A percentile compares a stretch with the other conserved stretches of the same genome.
Conservation (phyloP, 441 rosid genomes). For the Gossypium aridum region DNA sequence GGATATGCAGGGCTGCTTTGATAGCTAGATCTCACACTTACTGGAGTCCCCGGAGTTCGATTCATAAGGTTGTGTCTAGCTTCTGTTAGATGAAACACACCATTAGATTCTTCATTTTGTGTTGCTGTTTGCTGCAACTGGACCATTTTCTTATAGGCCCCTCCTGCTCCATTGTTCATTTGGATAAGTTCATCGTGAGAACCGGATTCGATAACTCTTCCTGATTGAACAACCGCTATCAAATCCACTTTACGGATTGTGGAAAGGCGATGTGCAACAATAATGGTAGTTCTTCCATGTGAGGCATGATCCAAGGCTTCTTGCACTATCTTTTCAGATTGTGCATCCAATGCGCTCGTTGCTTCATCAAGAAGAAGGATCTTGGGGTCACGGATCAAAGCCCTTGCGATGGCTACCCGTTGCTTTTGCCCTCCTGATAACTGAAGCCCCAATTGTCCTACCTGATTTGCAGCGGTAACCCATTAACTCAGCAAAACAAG, state of each 20-base stretch:
- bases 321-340: constrained; percentile 37
- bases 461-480: constrained; percentile 18
- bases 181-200: constrained; percentile 33
- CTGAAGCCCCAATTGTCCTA: constrained; percentile 36
- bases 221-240: constrained; percentile 29
- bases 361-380: constrained; percentile 37
- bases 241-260: constrained; percentile 30
- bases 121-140: constrained; percentile 23
- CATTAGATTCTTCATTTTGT: constrained; percentile 14
- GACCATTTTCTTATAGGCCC: constrained; percentile 31
- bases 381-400: constrained; percentile 32
- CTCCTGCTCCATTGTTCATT: constrained; percentile 24
- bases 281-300: constrained; percentile 31
- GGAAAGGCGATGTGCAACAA: constrained; percentile 35
- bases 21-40: constrained; percentile 17
- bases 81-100: constrained; percentile 4
- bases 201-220: constrained; percentile 35
- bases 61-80: background rate
- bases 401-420: constrained; percentile 39
- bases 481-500: background rate
- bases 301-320: constrained; percentile 38
- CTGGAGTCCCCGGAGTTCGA: constrained; percentile 14
- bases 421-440: constrained; percentile 48
- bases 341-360: constrained; percentile 38
- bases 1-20: constrained; percentile 18